These are phyloP conservation scores for Bretschneidera sinensis DNA, from an alignment of 345 rosid species.

Conservation along the genomic window DNA sequence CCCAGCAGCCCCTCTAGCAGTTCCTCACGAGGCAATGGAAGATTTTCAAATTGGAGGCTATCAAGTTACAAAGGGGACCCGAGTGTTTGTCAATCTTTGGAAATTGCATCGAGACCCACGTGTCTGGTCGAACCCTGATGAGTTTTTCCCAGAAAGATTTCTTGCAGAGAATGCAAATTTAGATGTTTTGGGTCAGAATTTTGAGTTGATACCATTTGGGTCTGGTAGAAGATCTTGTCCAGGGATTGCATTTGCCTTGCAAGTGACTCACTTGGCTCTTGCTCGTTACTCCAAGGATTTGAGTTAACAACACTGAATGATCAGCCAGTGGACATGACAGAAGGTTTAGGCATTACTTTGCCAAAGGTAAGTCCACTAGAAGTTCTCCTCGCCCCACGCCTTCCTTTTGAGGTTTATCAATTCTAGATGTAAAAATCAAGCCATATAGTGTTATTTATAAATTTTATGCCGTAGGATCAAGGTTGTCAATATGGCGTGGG, in stretches of 20 bases:
- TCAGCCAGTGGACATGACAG: slow-evolving; percentile 23
- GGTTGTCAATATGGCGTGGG: no score
- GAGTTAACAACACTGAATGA: slow-evolving; percentile 11
- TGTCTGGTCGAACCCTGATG: slow-evolving; percentile 27
- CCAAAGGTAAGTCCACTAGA: slow-evolving; percentile 29
- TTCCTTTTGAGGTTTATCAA: slow-evolving; percentile 23
- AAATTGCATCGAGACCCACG: slow-evolving; percentile 37
- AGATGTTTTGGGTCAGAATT: slow-evolving; percentile 20
- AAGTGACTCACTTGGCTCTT: slow-evolving; percentile 18
- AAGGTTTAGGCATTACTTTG: slow-evolving; percentile 23
- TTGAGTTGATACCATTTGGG: slow-evolving; percentile 29
- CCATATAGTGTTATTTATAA: no score
- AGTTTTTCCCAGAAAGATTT: slow-evolving; percentile 29
- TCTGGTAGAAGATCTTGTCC: slow-evolving; percentile 30
- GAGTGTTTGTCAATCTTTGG: slow-evolving; percentile 33
- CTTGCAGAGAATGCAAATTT: slow-evolving; percentile 16
- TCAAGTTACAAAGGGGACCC: slow-evolving; percentile 25
- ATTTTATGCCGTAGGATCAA: no score
- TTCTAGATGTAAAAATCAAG: no score
- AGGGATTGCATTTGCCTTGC: slow-evolving; percentile 26
- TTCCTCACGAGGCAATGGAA: slow-evolving; percentile 34
- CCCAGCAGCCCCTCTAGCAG: slow-evolving; percentile 28
- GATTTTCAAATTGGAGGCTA: slow-evolving; percentile 27
- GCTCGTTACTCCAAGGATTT: slow-evolving; percentile 21
- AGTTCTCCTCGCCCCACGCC: slow-evolving; percentile 16